Percentiles rank a stretch among this genome's conserved stretches.
These are phyloP conservation scores for Vigna mungo DNA, from an alignment of 306 rosid genomes.

Conservation along the genomic window DNA sequence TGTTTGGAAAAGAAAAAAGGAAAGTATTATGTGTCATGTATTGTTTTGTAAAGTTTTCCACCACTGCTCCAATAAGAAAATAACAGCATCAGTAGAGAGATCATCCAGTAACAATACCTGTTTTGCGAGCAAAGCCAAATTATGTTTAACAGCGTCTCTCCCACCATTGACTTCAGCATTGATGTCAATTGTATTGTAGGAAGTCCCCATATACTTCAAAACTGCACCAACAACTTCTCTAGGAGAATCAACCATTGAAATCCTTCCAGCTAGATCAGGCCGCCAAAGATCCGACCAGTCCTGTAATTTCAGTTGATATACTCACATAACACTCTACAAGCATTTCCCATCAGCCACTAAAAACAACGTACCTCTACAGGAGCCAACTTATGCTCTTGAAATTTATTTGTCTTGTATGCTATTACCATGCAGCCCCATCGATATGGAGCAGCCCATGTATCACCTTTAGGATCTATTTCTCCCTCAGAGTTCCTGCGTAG, in stretches of 20 bases:
- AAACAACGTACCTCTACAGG: conserved; percentile 66
- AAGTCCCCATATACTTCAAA: conserved; percentile 93
- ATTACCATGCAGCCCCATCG: conserved; percentile 97
- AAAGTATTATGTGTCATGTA: conserved; percentile 19
- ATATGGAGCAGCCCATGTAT: conserved; percentile 90
- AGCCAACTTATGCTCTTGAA: conserved; percentile 76
- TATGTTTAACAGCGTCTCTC: conserved; percentile 67
- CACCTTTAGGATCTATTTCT: conserved; percentile 74
- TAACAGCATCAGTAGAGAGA: conserved; percentile 4
- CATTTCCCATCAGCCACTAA: neutral
- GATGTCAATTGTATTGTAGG: conserved; percentile 71
- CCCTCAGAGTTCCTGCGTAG: conserved; percentile 87
- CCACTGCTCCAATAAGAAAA: conserved; percentile 12
- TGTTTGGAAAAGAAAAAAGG: conserved; percentile 29
- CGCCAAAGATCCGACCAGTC: conserved; percentile 98
- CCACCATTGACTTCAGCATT: conserved; percentile 72
- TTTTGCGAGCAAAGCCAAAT: conserved; percentile 69
- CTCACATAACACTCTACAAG: conserved; percentile 34
- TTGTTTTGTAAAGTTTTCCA: neutral
- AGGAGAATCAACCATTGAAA: conserved; percentile 92
- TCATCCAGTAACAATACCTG: conserved; percentile 65
- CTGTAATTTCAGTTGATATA: conserved; percentile 56
- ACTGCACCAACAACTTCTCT: conserved; percentile 95
- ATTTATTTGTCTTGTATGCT: conserved; percentile 84
- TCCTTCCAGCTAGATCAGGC: conserved; percentile 85